A percentile compares a stretch with the other conserved stretches of the same genome.
These are phyloP conservation scores for Bipolaris gigantea DNA, from an alignment of 2,329 filamentous ascomycete genomes.

Conservation along the genomic window DNA sequence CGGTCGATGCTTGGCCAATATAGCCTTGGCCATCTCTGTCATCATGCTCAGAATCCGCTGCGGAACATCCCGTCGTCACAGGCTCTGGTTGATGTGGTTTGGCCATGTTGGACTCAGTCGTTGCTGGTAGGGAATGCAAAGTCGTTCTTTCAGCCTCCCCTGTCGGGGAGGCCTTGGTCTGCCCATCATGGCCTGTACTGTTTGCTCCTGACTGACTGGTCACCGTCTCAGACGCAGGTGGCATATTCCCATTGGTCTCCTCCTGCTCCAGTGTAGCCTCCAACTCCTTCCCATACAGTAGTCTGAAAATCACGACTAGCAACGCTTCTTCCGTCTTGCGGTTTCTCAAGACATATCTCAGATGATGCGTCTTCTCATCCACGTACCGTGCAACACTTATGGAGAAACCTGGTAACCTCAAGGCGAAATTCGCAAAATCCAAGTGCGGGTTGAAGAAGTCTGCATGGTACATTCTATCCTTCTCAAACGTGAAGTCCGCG, in stretches of 20 bases:
- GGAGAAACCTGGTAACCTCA: constrained; percentile 51
- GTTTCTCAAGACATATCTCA: constrained; percentile 53
- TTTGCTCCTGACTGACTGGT: neutral
- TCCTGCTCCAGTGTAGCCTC: constrained; percentile 35
- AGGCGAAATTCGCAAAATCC: constrained; percentile 51
- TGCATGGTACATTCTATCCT: constrained; percentile 48
- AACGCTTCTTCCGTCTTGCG: constrained; percentile 46
- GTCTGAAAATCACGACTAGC: constrained; percentile 51
- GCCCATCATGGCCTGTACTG: constrained; percentile 1
- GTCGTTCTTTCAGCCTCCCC: constrained; percentile 2
- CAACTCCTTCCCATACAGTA: constrained; percentile 50
- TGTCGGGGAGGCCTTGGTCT: neutral
- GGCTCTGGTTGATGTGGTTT: neutral
- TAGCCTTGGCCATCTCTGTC: constrained; percentile 10
- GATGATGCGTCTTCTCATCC: constrained; percentile 52
- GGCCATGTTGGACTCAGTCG: neutral
- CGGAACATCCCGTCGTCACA: neutral
- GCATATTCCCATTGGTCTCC: neutral
- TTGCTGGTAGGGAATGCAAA: neutral
- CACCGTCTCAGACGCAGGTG: neutral
- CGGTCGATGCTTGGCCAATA: constrained; percentile 14
- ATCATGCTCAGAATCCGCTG: constrained; percentile 1
- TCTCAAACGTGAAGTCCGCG: constrained; percentile 47
- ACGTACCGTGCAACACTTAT: constrained; percentile 52
- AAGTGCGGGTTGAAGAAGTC: constrained; percentile 55